phyloP scores from a whole-genome alignment of 495 filamentous ascomycete species.

The Tuber umbilicatum region DNA sequence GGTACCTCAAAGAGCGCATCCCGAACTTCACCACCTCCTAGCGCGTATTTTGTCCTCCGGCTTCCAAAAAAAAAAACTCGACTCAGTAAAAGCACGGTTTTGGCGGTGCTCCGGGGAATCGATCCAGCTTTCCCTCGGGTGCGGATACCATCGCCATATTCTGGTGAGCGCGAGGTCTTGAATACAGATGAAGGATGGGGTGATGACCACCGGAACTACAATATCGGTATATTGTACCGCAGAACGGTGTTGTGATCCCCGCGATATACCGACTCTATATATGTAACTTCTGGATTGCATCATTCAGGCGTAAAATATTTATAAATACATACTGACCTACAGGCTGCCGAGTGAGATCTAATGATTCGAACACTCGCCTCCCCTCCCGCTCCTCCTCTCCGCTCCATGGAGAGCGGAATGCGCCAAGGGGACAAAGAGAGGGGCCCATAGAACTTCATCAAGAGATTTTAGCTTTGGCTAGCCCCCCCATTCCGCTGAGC shows the following conservation, averaged over 20 bases:
- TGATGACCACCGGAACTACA: neutral
- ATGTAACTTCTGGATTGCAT: neutral
- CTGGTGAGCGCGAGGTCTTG: too few species aligned
- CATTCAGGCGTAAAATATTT: conserved; percentile 7
- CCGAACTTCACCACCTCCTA: too few species aligned
- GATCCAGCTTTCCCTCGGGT: too few species aligned
- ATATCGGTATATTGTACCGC: neutral
- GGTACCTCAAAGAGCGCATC: too few species aligned
- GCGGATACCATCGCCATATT: too few species aligned
- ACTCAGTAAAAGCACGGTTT: too few species aligned
- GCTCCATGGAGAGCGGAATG: neutral
- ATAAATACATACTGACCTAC: neutral
- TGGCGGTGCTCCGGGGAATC: too few species aligned
- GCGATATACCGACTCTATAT: neutral
- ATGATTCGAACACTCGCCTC: neutral
- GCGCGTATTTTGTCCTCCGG: too few species aligned
- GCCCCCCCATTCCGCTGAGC: neutral
- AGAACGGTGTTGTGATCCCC: neutral
- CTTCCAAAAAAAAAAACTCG: too few species aligned
- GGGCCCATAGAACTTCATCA: neutral
- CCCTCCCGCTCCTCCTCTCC: neutral
- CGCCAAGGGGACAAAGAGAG: neutral
- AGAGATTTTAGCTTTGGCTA: too few species aligned
- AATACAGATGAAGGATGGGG: too few species aligned
- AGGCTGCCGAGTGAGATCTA: neutral